Evolutionary conservation across 2,329 filamentous ascomycete species (phyloP).

Genomic region (Trichoderma sp.): DNA sequence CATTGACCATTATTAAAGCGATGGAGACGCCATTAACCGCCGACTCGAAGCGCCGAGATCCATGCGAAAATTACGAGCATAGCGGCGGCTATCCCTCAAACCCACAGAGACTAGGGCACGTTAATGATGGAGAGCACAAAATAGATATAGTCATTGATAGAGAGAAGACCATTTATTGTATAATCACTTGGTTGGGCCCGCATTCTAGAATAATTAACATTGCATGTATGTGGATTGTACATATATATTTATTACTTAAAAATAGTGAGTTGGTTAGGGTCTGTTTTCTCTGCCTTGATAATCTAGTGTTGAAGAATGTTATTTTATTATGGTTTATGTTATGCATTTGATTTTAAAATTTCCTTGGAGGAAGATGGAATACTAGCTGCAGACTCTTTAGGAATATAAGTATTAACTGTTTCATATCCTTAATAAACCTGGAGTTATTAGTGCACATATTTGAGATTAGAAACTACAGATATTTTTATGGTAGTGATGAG

Average conservation of each 20-base stretch:
- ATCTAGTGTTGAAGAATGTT: no score
- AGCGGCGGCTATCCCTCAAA: neutral
- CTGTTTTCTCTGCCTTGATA: no score
- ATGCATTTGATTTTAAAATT: neutral
- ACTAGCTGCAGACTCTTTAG: neutral
- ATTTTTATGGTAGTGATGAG: no score
- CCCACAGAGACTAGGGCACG: neutral
- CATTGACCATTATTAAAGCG: no score
- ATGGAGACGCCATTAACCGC: neutral
- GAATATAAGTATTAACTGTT: neutral
- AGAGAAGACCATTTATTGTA: neutral
- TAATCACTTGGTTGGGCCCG: neutral
- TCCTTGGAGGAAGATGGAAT: neutral
- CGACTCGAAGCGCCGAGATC: neutral
- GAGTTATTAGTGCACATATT: neutral
- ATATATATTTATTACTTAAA: no score
- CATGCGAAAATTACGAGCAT: neutral
- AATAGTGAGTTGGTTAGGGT: no score
- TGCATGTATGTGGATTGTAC: no score
- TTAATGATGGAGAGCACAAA: neutral
- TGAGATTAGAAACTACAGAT: no score
- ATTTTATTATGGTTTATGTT: neutral
- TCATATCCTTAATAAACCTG: neutral
- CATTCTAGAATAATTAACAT: neutral
- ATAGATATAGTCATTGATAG: no score